Evolutionary conservation across 148 eudicot species (phyloP).

Genomic region (Rhododendron williamsianum): DNA sequence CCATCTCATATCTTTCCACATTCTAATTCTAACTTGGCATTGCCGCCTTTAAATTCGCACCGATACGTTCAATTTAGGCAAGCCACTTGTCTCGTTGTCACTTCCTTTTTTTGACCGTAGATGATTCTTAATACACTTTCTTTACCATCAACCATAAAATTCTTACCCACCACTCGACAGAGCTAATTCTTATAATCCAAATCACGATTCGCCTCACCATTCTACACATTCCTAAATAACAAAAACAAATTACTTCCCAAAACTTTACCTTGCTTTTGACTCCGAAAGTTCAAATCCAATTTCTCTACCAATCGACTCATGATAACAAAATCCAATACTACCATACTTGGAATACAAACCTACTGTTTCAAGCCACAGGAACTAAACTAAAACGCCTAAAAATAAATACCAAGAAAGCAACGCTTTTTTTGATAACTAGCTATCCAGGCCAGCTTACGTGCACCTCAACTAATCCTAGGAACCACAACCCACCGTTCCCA

Average conservation of each 20-base stretch:
- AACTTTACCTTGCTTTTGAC: neutral
- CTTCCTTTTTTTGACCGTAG: neutral
- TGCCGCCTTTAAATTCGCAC: neutral
- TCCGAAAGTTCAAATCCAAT: neutral
- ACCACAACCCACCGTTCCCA: too few species aligned
- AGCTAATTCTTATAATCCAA: neutral
- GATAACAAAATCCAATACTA: neutral
- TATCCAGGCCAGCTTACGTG: too few species aligned
- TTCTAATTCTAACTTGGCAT: neutral
- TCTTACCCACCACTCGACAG: neutral
- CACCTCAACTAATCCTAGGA: too few species aligned
- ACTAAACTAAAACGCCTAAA: neutral
- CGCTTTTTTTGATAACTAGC: too few species aligned
- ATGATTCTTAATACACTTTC: neutral
- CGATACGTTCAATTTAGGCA: neutral
- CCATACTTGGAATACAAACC: neutral
- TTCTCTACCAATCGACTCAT: neutral
- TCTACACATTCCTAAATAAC: neutral
- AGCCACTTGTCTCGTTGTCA: neutral
- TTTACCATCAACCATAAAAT: neutral
- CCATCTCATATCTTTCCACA: neutral
- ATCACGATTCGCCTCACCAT: neutral
- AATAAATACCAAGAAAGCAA: neutral
- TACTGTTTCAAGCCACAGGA: neutral
- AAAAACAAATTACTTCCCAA: too few species aligned